Percentiles rank a stretch among this genome's conserved stretches.
phyloP scores from a whole-genome alignment of 352 stramenopile species.

The Pythium phragmiticola region DNA sequence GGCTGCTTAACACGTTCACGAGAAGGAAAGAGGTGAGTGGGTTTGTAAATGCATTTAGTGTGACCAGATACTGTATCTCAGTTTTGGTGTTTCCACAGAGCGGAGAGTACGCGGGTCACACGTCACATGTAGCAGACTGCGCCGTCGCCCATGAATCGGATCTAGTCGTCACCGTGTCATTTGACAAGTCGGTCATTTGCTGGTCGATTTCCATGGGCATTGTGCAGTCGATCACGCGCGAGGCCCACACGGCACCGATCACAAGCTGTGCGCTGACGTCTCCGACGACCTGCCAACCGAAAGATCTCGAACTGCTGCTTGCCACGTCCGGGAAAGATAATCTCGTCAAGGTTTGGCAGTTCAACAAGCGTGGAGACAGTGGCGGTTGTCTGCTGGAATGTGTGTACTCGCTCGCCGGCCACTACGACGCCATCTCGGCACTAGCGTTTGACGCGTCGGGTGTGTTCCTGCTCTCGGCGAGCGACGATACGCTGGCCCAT shows the following conservation, averaged over 20 bases:
- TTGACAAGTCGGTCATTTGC: constrained; percentile 48
- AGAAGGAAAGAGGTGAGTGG: constrained; percentile 9
- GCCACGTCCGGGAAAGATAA: constrained; percentile 62
- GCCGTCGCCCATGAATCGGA: constrained; percentile 39
- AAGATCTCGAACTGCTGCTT: constrained; percentile 36
- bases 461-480: constrained; percentile 50
- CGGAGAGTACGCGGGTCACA: constrained; percentile 45
- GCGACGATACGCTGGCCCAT: constrained; percentile 50
- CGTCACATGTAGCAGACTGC: constrained; percentile 41
- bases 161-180: constrained; percentile 45
- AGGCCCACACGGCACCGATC: constrained; percentile 49
- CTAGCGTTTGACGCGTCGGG: constrained; percentile 44
- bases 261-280: constrained; percentile 49
- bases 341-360: constrained; percentile 59
- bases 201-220: constrained; percentile 38
- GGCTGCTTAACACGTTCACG: constrained; percentile 10
- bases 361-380: constrained; percentile 8
- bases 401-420: constrained; percentile 45
- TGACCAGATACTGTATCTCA: neutral
- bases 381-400: constrained; percentile 25
- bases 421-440: constrained; percentile 44
- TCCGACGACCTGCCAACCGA: constrained; percentile 18
- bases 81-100: constrained; percentile 21
- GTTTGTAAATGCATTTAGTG: neutral
- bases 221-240: constrained; percentile 37